Evolutionary conservation across 139 green algal species (phyloP).

Genomic region (Astrephomene gubernaculifera): DNA sequence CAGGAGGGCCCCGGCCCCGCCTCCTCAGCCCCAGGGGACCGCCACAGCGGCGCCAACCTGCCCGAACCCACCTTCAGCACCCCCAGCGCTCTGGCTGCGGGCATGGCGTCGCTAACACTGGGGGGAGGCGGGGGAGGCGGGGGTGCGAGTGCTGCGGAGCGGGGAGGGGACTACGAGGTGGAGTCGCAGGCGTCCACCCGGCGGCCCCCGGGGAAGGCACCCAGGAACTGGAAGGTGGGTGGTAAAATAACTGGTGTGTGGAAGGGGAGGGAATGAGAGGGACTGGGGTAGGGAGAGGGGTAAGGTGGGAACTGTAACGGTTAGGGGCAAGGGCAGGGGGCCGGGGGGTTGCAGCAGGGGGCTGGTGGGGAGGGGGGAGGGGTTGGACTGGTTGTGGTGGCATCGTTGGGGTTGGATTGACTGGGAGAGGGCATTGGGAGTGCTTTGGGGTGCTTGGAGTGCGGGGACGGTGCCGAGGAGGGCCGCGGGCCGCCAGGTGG

Average conservation of each 20-base stretch:
- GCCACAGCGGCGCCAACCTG: no score
- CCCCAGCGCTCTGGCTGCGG: not conserved
- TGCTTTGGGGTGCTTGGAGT: no score
- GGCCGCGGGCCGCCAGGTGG: no score
- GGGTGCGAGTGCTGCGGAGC: not conserved
- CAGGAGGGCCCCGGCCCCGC: not conserved
- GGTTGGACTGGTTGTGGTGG: no score
- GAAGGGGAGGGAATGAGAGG: no score
- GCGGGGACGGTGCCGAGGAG: no score
- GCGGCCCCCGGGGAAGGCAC: conserved; percentile 12
- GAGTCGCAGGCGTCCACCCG: conserved; percentile 28
- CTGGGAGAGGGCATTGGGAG: no score
- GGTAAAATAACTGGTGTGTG: not conserved
- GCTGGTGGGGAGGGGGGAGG: no score
- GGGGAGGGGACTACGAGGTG: not conserved
- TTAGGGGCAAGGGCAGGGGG: no score
- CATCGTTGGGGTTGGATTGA: no score
- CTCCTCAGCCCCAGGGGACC: no score
- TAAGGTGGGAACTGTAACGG: not conserved
- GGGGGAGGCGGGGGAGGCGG: not conserved
- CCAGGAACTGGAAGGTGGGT: conserved; percentile 34
- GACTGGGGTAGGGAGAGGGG: not conserved
- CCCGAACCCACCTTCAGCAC: not conserved
- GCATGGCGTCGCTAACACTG: no score
- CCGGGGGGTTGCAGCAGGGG: not conserved